Evolutionary conservation across 441 rosid genomes (phyloP), one percentile per base, ranked within the genome.

Genomic region (Lepidium campestre): DNA sequence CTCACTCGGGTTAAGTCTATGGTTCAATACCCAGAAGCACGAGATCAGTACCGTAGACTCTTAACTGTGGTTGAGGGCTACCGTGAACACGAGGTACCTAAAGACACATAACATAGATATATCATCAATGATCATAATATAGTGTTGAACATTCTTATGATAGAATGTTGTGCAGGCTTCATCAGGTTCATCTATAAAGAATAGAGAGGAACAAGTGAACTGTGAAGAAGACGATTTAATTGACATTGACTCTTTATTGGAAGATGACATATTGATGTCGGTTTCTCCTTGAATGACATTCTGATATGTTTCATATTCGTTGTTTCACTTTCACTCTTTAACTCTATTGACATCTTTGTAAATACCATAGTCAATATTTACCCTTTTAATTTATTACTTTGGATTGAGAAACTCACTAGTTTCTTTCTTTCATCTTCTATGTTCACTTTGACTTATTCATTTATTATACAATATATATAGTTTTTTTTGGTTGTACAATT

Each of bases 1-100:
- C 97, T 93, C 64, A 77, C 86, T 25, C 83, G 98, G 72, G 98
- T 90, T 37, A 89, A 87, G 81, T 93, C 97, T 46, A 93, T 93
- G 98, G 89, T 82, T 74, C 94, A 86, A 57, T 82, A 84, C 68
- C 88, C 96, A 6, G 96, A 90, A 77, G 98, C 86, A 29, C 82
- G 92, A 22, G 97, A 87, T 70, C 98, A 90, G 63, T 93, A 93
- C 75, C 81, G 96, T 15, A 87, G 97, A 76, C 77, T 93, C 80
- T 81, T 88, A 34, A 93, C 79, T 5, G 89, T 88, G 45, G 89
- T 80, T 15, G 88, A 85, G 27, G 86, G 85, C 56, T 57, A 82
- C 74, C 90, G 84, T 56, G 90, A 82, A 73, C 73, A 81, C 18
- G 78, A 86, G 96, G 97, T 88, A 72, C 40, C 10, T 12, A 13